Conservation (phyloP, 352 stramenopile species). For the Phytophthora hibernalis region DNA sequence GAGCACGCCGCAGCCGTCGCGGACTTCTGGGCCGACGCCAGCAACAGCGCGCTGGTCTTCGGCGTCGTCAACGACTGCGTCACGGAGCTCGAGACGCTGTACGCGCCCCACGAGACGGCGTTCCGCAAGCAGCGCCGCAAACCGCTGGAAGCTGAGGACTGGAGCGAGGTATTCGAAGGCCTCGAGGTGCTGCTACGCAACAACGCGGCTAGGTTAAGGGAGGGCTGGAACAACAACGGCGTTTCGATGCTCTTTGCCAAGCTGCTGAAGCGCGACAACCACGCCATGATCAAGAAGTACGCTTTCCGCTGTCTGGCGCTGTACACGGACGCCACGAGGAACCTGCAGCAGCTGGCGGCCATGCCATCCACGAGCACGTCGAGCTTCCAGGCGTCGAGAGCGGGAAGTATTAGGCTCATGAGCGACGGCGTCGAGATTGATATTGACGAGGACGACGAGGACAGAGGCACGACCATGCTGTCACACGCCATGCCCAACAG, state of each 20-base stretch:
- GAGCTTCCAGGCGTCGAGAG: constrained; percentile 42
- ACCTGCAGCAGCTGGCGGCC: constrained; percentile 64
- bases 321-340: constrained; percentile 82
- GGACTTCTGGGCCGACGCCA: constrained; percentile 82
- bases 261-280: constrained; percentile 86
- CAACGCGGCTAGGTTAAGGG: constrained; percentile 69
- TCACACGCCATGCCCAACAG: constrained; percentile 40
- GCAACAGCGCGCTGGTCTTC: constrained; percentile 78
- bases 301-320: constrained; percentile 86
- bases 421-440: constrained; percentile 52
- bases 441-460: constrained; percentile 52
- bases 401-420: constrained; percentile 51
- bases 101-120: constrained; percentile 80
- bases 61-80: constrained; percentile 84
- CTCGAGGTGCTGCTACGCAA: constrained; percentile 85
- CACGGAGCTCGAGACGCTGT: constrained; percentile 84
- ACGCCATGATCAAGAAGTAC: constrained; percentile 91
- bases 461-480: constrained; percentile 47
- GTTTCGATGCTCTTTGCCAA: constrained; percentile 88
- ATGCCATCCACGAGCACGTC: constrained; percentile 49
- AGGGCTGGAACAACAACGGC: constrained; percentile 85
- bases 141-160: constrained; percentile 86
- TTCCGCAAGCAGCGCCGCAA: constrained; percentile 87
- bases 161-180: constrained; percentile 89
- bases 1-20: constrained; percentile 60